phyloP scores from a whole-genome alignment of 108 stramenopile genomes.

The Ochromonas danica region DNA sequence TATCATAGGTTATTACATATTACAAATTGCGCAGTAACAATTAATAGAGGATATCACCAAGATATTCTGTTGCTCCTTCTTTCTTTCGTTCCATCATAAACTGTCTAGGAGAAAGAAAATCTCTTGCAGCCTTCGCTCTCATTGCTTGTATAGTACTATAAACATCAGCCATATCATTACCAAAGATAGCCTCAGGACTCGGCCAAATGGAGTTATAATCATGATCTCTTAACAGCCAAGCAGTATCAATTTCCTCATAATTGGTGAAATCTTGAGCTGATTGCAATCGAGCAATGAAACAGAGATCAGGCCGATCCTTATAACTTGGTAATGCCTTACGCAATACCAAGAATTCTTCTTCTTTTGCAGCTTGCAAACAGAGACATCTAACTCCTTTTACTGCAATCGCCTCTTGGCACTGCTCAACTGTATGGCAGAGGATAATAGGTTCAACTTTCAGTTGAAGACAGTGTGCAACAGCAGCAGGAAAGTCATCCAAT shows the following conservation, averaged over 20 bases:
- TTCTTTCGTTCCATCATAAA: neutral
- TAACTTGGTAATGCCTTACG: neutral
- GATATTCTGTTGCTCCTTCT: neutral
- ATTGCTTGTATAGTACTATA: neutral
- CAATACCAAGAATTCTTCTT: neutral
- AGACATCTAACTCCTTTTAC: neutral
- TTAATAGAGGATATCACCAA: neutral
- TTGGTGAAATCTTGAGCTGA: neutral
- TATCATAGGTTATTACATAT: neutral
- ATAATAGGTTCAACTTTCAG: neutral
- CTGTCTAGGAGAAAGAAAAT: neutral
- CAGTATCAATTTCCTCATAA: neutral
- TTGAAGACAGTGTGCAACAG: neutral
- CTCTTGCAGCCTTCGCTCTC: neutral
- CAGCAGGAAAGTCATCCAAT: neutral
- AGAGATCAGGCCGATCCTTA: neutral
- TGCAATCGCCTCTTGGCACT: neutral
- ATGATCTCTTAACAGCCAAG: neutral
- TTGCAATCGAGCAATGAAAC: neutral
- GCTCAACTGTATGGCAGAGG: neutral
- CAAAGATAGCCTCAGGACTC: neutral
- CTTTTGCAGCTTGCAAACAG: neutral
- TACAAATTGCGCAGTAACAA: neutral
- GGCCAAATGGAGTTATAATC: neutral
- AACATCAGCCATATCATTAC: neutral